Conservation (phyloP, 108 stramenopile species). For the Nannochloropsis salina region DNA sequence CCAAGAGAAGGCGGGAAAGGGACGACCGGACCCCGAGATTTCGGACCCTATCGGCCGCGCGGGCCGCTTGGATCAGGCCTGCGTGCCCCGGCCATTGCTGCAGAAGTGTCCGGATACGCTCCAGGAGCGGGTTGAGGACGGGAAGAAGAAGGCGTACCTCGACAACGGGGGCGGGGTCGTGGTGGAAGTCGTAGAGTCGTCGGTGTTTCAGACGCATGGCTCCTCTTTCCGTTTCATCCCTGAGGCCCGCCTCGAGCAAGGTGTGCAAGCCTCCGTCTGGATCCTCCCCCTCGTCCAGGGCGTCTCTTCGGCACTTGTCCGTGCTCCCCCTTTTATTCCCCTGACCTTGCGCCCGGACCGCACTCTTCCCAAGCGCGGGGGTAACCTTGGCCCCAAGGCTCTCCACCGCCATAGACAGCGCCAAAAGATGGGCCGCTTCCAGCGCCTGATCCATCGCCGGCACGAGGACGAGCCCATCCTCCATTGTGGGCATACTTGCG, state of each 20-base stretch:
- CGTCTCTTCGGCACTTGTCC: not conserved
- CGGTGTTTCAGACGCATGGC: not conserved
- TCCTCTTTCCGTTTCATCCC: not conserved
- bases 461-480: not conserved
- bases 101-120: not conserved
- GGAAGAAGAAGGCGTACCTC: not conserved
- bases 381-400: not conserved
- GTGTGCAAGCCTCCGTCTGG: not conserved
- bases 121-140: not conserved
- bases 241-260: not conserved
- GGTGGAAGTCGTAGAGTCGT: not conserved
- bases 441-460: not conserved
- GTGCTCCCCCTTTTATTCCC: not conserved
- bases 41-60: slow-evolving; percentile 47
- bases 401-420: not conserved
- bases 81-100: not conserved
- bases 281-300: not conserved
- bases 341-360: not conserved
- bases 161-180: not conserved
- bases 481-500: no score
- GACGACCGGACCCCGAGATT: slow-evolving; percentile 52
- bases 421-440: not conserved
- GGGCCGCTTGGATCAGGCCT: slow-evolving; percentile 38
- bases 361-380: not conserved
- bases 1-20: slow-evolving; percentile 76